phyloP scores from a whole-genome alignment of 1,139 yeast species.

The Sugiyamaella japonica region DNA sequence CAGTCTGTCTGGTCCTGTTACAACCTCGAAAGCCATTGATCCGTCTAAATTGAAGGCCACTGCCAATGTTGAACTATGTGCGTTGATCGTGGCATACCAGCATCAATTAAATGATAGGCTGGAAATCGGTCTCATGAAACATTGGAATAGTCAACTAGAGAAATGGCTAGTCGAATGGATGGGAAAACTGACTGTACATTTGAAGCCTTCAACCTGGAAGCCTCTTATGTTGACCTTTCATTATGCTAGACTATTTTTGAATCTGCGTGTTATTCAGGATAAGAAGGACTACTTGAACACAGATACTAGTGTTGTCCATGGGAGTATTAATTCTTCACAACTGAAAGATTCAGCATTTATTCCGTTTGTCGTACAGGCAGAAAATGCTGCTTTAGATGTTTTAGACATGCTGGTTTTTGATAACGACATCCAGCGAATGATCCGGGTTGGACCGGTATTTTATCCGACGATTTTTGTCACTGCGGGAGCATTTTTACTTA shows the following conservation, averaged over 20 bases:
- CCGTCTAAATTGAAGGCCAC: slow-evolving; percentile 30
- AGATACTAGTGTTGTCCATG: too few relatives aligned
- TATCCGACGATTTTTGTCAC: slow-evolving; percentile 34
- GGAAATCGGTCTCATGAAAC: slow-evolving; percentile 24
- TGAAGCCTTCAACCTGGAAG: slow-evolving; percentile 32
- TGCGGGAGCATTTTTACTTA: slow-evolving; percentile 31
- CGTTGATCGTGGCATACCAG: slow-evolving; percentile 31
- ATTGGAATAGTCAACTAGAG: slow-evolving; percentile 33
- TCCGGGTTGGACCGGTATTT: slow-evolving; percentile 31
- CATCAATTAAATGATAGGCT: slow-evolving; percentile 27
- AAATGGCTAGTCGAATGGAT: slow-evolving; percentile 34
- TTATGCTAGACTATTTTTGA: slow-evolving; percentile 32
- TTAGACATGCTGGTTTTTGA: slow-evolving; percentile 32
- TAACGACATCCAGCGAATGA: slow-evolving; percentile 30
- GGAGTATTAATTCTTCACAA: background rate
- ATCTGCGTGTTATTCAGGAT: slow-evolving; percentile 24
- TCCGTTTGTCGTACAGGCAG: slow-evolving; percentile 27
- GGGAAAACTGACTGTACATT: slow-evolving; percentile 30
- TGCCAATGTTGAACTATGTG: slow-evolving; percentile 33
- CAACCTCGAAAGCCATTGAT: slow-evolving; percentile 18
- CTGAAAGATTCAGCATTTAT: slow-evolving; percentile 16
- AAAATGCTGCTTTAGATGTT: slow-evolving; percentile 30
- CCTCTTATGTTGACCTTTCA: slow-evolving; percentile 33
- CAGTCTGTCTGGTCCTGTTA: slow-evolving; percentile 16
- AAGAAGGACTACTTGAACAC: background rate